Conservation (phyloP, 1,139 yeast genomes). For the Magnusiomyces sp. region DNA sequence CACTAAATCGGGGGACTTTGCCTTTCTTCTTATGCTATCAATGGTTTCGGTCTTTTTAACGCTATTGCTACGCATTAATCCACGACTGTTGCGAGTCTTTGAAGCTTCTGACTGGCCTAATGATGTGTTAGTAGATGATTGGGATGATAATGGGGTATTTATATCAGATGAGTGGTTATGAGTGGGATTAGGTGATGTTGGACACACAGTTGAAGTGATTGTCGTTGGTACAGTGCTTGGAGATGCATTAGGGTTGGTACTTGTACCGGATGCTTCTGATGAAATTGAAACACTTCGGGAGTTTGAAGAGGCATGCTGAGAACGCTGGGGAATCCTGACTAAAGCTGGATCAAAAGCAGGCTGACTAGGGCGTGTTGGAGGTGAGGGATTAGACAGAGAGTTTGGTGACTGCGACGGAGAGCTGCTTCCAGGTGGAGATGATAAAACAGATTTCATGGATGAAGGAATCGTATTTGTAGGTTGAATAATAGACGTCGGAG, state of each 20-base stretch:
- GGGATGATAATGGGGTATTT: too few relatives aligned
- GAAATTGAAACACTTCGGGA: slow-evolving; percentile 8
- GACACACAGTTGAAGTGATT: too few relatives aligned
- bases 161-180: background rate
- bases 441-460: too few relatives aligned
- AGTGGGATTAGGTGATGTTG: background rate
- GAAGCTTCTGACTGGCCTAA: too few relatives aligned
- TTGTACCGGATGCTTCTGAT: background rate
- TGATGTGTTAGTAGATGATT: too few relatives aligned
- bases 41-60: too few relatives aligned
- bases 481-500: background rate
- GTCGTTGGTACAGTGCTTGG: background rate
- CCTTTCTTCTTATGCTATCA: too few relatives aligned
- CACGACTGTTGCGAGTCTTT: too few relatives aligned
- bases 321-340: slow-evolving; percentile 5
- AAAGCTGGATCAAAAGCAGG: slow-evolving; percentile 14
- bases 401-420: slow-evolving; percentile 9
- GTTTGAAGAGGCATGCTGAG: background rate
- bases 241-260: background rate
- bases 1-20: background rate
- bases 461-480: too few relatives aligned
- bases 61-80: too few relatives aligned
- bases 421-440: slow-evolving; percentile 4
- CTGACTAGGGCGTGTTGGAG: slow-evolving; percentile 11
- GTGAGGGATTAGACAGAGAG: background rate